Evolutionary conservation across 805 yeast genomes (phyloP).

Genomic region (Cyberlindnera euphorbiae): DNA sequence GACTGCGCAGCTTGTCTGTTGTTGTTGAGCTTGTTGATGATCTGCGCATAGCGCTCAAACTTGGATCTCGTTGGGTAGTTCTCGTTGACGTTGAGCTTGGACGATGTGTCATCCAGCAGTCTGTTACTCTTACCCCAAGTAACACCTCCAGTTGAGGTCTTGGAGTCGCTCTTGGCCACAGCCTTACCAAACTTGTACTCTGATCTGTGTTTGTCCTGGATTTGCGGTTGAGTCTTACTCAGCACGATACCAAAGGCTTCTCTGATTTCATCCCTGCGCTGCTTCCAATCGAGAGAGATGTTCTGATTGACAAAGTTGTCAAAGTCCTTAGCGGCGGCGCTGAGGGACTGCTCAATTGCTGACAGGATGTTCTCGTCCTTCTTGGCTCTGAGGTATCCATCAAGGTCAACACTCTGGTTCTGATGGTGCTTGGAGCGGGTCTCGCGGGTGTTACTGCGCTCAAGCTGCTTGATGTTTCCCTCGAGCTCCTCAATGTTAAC

Average conservation of each 20-base stretch:
- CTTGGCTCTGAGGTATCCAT: constrained; percentile 57
- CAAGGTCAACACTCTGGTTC: constrained; percentile 40
- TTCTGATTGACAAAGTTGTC: constrained; percentile 70
- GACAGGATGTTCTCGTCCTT: constrained; percentile 79
- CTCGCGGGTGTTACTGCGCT: constrained; percentile 27
- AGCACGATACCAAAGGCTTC: constrained; percentile 60
- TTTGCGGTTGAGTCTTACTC: constrained; percentile 23
- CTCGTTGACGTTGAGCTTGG: constrained; percentile 39
- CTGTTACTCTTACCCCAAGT: constrained; percentile 30
- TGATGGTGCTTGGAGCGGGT: constrained; percentile 22
- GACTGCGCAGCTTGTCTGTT: constrained; percentile 45
- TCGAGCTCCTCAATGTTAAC: constrained; percentile 87
- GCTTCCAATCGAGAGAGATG: constrained; percentile 79
- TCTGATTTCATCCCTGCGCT: constrained; percentile 67
- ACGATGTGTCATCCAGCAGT: constrained; percentile 28
- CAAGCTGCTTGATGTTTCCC: constrained; percentile 42
- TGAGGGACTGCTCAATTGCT: constrained; percentile 76
- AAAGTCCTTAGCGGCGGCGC: constrained; percentile 75
- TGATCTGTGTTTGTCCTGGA: constrained; percentile 11
- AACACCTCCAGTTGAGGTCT: constrained; percentile 1
- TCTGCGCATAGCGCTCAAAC: constrained; percentile 71
- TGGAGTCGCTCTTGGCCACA: constrained; percentile 2
- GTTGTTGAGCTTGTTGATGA: constrained; percentile 66
- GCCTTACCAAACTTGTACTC: constrained; percentile 9
- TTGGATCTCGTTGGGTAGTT: constrained; percentile 41